phyloP scores from a whole-genome alignment of 768 basidiomycete species.

The Agrocybe pediades region DNA sequence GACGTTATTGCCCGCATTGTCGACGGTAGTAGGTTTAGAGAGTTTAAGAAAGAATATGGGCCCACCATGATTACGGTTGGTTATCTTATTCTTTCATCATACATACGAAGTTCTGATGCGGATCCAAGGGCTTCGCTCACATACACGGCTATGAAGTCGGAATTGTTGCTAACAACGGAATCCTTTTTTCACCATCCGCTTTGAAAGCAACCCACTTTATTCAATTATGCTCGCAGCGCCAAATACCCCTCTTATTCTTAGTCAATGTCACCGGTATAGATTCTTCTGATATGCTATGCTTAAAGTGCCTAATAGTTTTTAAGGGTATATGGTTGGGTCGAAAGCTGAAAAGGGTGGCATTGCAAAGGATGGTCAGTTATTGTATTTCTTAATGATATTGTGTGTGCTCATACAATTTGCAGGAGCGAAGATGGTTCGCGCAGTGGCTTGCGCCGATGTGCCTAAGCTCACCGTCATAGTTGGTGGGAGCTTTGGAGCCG shows the following conservation, averaged over 20 bases:
- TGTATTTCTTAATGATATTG: not conserved
- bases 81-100: conserved; percentile 2
- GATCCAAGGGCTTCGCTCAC: conserved; percentile 76
- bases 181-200: conserved; percentile 91
- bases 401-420: not conserved
- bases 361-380: conserved; percentile 75
- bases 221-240: conserved; percentile 88
- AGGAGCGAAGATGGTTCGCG: conserved; percentile 95
- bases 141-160: conserved; percentile 90
- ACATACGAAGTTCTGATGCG: not conserved
- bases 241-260: conserved; percentile 88
- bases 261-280: conserved; percentile 87
- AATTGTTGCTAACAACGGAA: conserved; percentile 93
- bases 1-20: conserved; percentile 92
- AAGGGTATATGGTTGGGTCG: conserved; percentile 94
- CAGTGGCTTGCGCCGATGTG: conserved; percentile 91
- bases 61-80: conserved; percentile 84
- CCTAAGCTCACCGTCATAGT: conserved; percentile 93
- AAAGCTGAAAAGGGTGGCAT: conserved; percentile 95
- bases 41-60: conserved; percentile 97
- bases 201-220: conserved; percentile 96
- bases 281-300: conserved; percentile 3
- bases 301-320: conserved; percentile 3
- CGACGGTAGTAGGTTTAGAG: conserved; percentile 88
- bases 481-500: conserved; percentile 93